A percentile compares a stretch with the other conserved stretches of the same genome.
Conservation (phyloP, 73 alveolate species). For the Paramecium sexaurelia region DNA sequence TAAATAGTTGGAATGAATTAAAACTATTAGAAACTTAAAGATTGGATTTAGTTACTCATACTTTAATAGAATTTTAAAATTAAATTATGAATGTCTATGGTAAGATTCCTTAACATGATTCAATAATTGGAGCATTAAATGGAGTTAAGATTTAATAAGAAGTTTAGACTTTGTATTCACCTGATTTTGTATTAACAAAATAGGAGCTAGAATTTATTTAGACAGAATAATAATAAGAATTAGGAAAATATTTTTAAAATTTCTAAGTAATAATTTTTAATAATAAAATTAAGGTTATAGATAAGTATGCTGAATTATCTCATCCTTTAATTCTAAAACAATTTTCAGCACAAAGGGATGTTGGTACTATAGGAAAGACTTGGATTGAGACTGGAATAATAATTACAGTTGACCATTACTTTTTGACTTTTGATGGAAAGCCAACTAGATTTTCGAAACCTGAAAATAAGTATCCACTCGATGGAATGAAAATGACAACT, state of each 20-base stretch:
- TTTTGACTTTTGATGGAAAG: constrained; percentile 9
- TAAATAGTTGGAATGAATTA: constrained; percentile 37
- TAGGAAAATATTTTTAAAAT: neutral
- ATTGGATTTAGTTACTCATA: constrained; percentile 25
- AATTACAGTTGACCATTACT: constrained; percentile 50
- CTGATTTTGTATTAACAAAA: neutral
- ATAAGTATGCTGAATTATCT: constrained; percentile 47
- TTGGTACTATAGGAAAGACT: constrained; percentile 37
- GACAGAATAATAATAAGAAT: neutral
- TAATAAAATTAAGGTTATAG: neutral
- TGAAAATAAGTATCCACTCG: constrained; percentile 8
- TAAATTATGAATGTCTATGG: constrained; percentile 20
- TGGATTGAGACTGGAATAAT: constrained; percentile 23
- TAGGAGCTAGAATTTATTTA: constrained; percentile 26
- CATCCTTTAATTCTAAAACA: constrained; percentile 32
- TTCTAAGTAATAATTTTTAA: neutral
- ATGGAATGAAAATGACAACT: constrained; percentile 23
- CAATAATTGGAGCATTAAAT: neutral
- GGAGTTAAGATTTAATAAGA: neutral
- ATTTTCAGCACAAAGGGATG: constrained; percentile 40
- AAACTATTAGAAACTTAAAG: neutral
- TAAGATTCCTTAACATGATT: neutral
- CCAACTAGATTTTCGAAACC: constrained; percentile 42
- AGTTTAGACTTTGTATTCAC: constrained; percentile 33
- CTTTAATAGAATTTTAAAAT: constrained; percentile 2